phyloP scores from a whole-genome alignment of 306 rosid species.

The Quercus dentata region DNA sequence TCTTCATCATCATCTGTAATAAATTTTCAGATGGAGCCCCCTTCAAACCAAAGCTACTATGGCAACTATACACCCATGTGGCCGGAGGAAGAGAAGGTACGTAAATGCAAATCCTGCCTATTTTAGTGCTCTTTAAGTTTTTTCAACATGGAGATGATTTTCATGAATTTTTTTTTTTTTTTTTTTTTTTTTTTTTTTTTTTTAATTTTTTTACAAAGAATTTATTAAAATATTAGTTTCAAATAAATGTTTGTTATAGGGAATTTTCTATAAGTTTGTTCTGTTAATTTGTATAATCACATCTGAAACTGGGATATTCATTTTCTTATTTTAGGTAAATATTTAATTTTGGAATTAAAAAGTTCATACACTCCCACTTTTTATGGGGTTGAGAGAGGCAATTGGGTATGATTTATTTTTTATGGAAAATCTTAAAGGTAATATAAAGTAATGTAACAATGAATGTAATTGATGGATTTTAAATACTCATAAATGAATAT shows the following conservation, averaged over 20 bases:
- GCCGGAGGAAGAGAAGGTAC: slow-evolving; percentile 56
- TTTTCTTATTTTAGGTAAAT: no score
- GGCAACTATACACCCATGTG: slow-evolving; percentile 28
- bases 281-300: no score
- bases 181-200: not conserved
- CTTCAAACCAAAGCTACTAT: slow-evolving; percentile 91
- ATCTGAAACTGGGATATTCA: no score
- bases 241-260: no score
- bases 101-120: slow-evolving; percentile 1
- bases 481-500: no score
- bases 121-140: not conserved
- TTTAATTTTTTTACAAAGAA: not conserved
- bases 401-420: no score
- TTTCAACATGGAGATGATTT: not conserved
- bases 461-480: no score
- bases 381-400: no score
- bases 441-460: rapidly evolving
- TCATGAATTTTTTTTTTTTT: not conserved
- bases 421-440: no score
- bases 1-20: slow-evolving; percentile 44
- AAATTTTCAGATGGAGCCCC: slow-evolving; percentile 76
- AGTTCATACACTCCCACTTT: no score
- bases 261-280: no score
- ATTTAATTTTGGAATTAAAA: no score
- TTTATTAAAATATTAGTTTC: not conserved